These are phyloP conservation scores for Metroxylon sagu DNA, from an alignment of 176 grass and related monocot genomes.

Conservation along the genomic window DNA sequence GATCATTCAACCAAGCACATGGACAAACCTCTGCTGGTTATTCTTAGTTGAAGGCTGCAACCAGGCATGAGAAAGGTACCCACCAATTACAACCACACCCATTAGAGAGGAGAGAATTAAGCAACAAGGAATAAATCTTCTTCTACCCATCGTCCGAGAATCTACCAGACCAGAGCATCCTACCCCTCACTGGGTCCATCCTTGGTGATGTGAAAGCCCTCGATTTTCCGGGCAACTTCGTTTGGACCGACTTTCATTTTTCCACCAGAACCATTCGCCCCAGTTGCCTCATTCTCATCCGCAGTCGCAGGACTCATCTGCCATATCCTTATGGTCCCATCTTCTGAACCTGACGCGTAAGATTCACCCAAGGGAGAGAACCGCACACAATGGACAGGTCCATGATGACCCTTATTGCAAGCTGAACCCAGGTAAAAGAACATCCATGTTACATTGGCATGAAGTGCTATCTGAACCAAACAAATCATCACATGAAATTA, in stretches of 20 bases:
- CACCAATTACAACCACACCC: too few species aligned
- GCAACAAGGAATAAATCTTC: too few species aligned
- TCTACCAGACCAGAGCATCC: neutral
- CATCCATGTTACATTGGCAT: too few species aligned
- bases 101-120: too few species aligned
- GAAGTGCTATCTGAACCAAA: too few species aligned
- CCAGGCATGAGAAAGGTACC: too few species aligned
- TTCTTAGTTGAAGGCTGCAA: too few species aligned
- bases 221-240: constrained; percentile 63
- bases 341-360: constrained; percentile 92
- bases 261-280: constrained; percentile 18
- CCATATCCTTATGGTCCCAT: constrained; percentile 95
- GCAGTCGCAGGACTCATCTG: constrained; percentile 38
- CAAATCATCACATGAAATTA: too few species aligned
- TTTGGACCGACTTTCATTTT: constrained; percentile 47
- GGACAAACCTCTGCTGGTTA: too few species aligned
- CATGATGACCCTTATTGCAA: constrained; percentile 97
- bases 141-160: neutral
- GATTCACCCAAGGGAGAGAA: constrained; percentile 84
- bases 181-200: constrained; percentile 52
- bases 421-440: constrained; percentile 22
- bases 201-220: constrained; percentile 63
- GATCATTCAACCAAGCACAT: too few species aligned
- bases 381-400: constrained; percentile 88
- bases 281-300: constrained; percentile 42